phyloP scores from a whole-genome alignment of 257 asterid genomes.

The Solanum pinnatisectum region DNA sequence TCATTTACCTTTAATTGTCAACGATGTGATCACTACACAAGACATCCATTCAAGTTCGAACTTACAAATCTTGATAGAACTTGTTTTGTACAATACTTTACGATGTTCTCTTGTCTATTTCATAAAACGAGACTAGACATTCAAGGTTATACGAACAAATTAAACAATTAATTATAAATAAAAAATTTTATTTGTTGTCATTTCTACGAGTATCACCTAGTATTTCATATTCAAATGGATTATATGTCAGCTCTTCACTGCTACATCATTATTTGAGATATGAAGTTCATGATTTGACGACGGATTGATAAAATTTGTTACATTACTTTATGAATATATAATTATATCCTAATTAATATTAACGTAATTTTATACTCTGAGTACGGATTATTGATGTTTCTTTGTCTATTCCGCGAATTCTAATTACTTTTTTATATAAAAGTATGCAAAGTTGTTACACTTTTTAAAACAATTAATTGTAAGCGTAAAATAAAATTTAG shows the following conservation, averaged over 20 bases:
- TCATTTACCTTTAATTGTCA: too few species aligned
- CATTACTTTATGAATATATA: too few species aligned
- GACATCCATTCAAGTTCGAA: neutral
- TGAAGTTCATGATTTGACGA: neutral
- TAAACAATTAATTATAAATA: too few species aligned
- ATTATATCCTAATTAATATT: too few species aligned
- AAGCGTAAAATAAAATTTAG: neutral
- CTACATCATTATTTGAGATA: neutral
- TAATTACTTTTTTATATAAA: too few species aligned
- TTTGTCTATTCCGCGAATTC: neutral
- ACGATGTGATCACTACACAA: neutral
- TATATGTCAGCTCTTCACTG: too few species aligned
- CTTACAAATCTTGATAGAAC: neutral
- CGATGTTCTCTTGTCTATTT: neutral
- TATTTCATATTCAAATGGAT: too few species aligned
- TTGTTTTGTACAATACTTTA: neutral
- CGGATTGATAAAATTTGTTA: neutral
- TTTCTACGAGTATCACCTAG: too few species aligned
- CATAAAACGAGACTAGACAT: neutral
- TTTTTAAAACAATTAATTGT: neutral
- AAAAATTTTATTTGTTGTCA: too few species aligned
- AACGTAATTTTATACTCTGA: neutral
- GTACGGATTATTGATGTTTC: neutral
- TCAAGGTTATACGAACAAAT: neutral
- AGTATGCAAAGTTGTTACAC: neutral